Conservation (phyloP, 306 rosid species). For the Casuarina cunninghamiana region DNA sequence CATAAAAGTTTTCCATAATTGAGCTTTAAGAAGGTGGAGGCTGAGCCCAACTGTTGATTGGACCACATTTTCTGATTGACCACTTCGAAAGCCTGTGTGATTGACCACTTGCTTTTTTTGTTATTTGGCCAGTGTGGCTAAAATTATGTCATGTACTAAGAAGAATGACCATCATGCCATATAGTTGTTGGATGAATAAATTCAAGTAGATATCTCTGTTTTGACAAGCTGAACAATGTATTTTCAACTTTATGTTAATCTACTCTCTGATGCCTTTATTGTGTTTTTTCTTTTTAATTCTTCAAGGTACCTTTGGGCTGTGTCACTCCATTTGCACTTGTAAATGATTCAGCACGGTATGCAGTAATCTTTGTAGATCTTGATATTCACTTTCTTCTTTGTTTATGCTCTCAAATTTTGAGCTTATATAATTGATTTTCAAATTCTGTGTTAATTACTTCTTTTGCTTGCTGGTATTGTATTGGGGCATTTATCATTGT, state of each 20-base stretch:
- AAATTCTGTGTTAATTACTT: not conserved
- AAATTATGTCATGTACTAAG: not conserved
- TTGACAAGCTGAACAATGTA: not conserved
- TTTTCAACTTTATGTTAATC: not conserved
- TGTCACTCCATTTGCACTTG: conserved; percentile 87
- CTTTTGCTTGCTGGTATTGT: not conserved
- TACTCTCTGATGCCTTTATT: conserved; percentile 22
- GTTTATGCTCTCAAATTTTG: not conserved
- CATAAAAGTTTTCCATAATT: not conserved
- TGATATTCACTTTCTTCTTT: not conserved
- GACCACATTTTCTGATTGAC: not conserved
- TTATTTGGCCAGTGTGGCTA: not conserved
- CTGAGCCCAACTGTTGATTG: no score
- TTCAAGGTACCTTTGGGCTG: conserved; percentile 80
- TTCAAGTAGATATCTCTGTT: not conserved
- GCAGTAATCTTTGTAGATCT: conserved; percentile 9
- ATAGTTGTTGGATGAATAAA: not conserved
- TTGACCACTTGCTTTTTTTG: conserved; percentile 8
- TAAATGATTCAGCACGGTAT: conserved; percentile 90
- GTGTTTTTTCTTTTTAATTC: conserved; percentile 26
- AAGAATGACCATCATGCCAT: not conserved
- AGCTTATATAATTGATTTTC: not conserved
- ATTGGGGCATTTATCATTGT: not conserved
- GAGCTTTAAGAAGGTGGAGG: conserved; percentile 1
- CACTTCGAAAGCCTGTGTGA: not conserved